Percentiles rank a stretch among this genome's conserved stretches.
Conservation (phyloP, 768 basidiomycete genomes). For the Mycena vitilis region DNA sequence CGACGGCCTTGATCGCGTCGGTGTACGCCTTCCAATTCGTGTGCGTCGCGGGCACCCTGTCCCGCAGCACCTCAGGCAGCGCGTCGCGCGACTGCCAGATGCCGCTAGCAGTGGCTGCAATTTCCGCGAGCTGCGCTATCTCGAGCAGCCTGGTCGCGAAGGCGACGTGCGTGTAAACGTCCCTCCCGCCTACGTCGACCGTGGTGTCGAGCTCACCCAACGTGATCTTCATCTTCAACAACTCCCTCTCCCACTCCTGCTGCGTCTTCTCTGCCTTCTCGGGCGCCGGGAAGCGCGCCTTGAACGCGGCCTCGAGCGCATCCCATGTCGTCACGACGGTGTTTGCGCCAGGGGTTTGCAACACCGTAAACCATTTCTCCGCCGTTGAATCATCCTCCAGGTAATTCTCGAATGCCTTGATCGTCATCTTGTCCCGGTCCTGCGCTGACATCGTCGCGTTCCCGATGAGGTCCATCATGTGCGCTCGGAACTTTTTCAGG, state of each 20-base stretch:
- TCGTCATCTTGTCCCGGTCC: too few relatives aligned
- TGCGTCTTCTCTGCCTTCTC: conserved; percentile 13
- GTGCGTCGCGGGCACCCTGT: conserved; percentile 4
- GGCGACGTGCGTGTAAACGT: conserved; percentile 27
- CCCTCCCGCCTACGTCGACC: conserved; percentile 26
- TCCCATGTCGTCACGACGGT: conserved; percentile 6
- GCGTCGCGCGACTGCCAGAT: conserved; percentile 32
- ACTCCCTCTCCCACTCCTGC: conserved; percentile 33
- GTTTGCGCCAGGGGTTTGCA: background rate
- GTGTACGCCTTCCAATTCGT: conserved; percentile 10
- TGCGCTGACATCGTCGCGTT: too few relatives aligned
- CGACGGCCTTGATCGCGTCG: conserved; percentile 11
- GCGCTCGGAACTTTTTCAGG: too few relatives aligned
- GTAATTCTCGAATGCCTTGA: conserved; percentile 4
- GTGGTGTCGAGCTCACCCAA: conserved; percentile 30
- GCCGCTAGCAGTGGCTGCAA: conserved; percentile 6
- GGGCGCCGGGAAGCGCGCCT: conserved; percentile 7
- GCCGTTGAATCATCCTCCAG: conserved; percentile 20
- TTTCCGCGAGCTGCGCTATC: conserved; percentile 3
- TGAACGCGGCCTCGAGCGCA: conserved; percentile 14
- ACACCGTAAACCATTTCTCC: conserved; percentile 14
- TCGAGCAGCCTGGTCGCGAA: conserved; percentile 24
- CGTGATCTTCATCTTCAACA: conserved; percentile 26
- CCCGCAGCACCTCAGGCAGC: conserved; percentile 12
- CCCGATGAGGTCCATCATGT: too few relatives aligned